A percentile compares a stretch with the other conserved stretches of the same genome.
Conservation (phyloP, 495 filamentous ascomycete species). For the Choiromyces venosus region DNA sequence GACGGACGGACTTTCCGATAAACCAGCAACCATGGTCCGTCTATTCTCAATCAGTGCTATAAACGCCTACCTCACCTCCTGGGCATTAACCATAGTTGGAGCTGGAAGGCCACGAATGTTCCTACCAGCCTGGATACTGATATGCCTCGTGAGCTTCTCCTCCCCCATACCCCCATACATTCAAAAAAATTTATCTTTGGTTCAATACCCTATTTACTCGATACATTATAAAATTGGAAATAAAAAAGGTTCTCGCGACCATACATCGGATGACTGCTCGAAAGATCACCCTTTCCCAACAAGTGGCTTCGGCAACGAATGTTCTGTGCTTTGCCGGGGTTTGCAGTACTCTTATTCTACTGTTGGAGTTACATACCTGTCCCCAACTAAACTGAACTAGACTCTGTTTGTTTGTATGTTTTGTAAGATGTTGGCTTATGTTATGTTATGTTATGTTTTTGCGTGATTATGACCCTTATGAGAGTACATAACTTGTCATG, state of each 20-base stretch:
- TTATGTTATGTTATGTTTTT: too few relatives aligned
- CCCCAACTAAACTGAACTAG: background rate
- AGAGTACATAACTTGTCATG: background rate
- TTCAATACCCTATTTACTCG: slow-evolving; percentile 30
- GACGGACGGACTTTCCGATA: too few relatives aligned
- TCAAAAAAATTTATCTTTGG: slow-evolving; percentile 6
- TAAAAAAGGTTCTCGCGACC: slow-evolving; percentile 67
- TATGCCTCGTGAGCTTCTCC: slow-evolving; percentile 60
- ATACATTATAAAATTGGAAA: slow-evolving; percentile 10
- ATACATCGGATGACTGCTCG: slow-evolving; percentile 77
- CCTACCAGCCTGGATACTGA: slow-evolving; percentile 80
- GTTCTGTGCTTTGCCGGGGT: slow-evolving; percentile 37
- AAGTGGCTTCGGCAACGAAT: slow-evolving; percentile 29
- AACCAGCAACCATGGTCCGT: slow-evolving; percentile 68
- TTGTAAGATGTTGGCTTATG: too few relatives aligned
- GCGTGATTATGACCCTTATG: background rate
- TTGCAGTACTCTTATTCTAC: slow-evolving; percentile 35
- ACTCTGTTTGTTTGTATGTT: too few relatives aligned
- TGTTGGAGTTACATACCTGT: slow-evolving; percentile 38
- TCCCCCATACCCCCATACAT: slow-evolving; percentile 11
- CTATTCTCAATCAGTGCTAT: slow-evolving; percentile 71
- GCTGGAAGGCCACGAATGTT: slow-evolving; percentile 69
- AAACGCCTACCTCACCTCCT: slow-evolving; percentile 76
- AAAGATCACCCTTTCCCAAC: slow-evolving; percentile 53
- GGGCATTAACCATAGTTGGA: slow-evolving; percentile 69